Base-by-base conservation (phyloP, 805 yeast genomes). In the Saturnispora serradocipensis region DNA sequence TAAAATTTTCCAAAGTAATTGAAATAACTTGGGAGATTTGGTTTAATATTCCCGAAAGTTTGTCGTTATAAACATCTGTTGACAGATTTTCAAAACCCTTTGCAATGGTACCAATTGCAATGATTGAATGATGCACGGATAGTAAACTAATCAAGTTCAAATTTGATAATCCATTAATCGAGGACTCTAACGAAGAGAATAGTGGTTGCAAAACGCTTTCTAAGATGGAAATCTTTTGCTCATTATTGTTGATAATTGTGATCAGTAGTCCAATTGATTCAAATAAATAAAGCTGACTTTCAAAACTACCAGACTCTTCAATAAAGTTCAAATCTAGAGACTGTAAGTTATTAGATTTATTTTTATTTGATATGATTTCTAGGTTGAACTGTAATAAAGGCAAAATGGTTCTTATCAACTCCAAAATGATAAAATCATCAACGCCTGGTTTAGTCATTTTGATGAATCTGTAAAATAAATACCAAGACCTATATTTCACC, bases 401-500 rank as follows among this genome's bases (percentile, higher is more conserved):
- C 30, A 84, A 73, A 45, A 90, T 72, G 55, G 77, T 76, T 47
- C 75, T 66, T 30, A 90, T 74, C 34, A 86, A 73, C 55, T 77
- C 80, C 40, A 77, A 82, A 60, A 78, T 72, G 52, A 72, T 67
- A 51, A 58, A 66, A 45, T 72, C 76, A 30, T 82, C 76, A 40
- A 82, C 68, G 46, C 77, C 70, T 36, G 89, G 88, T 61, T 82
- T 84, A 2, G 91, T 83, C 45, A 84, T 71, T 63, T 85, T 88
- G 54, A 89, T 75, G 61, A 90, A 86, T 64, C 95, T 78, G 61
- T 83, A 83, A 59, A 91, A 88, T 56, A 90, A 72, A 65, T 88
- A 91, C 97, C 98, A 93, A 42, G 95, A 77, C 65, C 97, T 81
- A 51, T 80, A 74, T 60, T 89, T 81, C 4, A 90, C 97, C 55